Base-by-base conservation (phyloP, 192 early-diverging fungal species). In the Podila horticola region DNA sequence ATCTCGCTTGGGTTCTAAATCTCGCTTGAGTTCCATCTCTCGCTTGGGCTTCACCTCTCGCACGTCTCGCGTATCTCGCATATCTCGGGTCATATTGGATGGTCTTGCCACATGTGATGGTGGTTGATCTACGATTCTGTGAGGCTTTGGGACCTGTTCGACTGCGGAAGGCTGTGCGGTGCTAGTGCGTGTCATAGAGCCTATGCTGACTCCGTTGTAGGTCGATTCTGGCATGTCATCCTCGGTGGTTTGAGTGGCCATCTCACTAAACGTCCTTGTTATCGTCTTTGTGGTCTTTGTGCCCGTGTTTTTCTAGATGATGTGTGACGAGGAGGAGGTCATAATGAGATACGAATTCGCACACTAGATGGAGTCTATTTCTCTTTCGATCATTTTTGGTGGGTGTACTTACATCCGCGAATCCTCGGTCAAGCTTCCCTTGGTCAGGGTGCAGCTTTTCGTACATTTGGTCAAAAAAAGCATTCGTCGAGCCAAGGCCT, bases 161-260 rank as follows among this genome's bases (percentile, higher is more conserved):
- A n/a, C 58, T 7, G 55, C 52, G 57, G 29, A 36, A 57, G 59
- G 15, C 11, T 36, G 61, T 5, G 34, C 26, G 38, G 24, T 59
- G 31, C 61, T 22, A 19, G 33, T 3, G 36, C 41, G 11, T 33
- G 60, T 8, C 31, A 36, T 13, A 20, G 17, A 38, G 29, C 22
- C 52, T 24, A 81, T 57, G 4, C 62, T 36, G 9, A 81, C 55
- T 11, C 71, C 71, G 15, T 81, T 81, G 36, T 48, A 81, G 15
- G 48, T 59, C 2, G 77, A 65, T 0, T 65, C 67, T 17, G 10
- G 13, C 26, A 79, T 38, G 13, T 69, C 66, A 22, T 81, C 77
- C 33, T 81, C 77, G 13, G 77, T 81, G 7, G 77, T 81, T 34
- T 81, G 77, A 12, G 77, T 81, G 10, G 71, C 70, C 71, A 73